Percentiles rank a stretch among this genome's conserved stretches.
phyloP scores from a whole-genome alignment of 805 yeast genomes.

The Lipomyces kockii region DNA sequence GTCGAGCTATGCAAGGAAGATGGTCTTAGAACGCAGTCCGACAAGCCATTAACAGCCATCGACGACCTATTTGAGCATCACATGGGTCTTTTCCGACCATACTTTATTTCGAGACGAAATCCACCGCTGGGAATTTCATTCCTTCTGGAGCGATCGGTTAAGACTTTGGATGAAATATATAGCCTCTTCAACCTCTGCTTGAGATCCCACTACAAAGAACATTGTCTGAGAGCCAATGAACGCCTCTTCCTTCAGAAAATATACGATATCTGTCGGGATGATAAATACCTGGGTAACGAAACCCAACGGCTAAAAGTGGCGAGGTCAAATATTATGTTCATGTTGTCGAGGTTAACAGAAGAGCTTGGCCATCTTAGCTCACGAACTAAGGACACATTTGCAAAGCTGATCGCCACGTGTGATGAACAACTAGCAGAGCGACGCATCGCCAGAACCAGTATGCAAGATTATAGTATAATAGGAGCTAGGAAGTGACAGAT shows the following conservation, averaged over 20 bases:
- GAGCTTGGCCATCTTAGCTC: conserved; percentile 1
- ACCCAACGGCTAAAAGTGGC: conserved; percentile 3
- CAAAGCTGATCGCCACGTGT: neutral
- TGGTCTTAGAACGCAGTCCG: neutral
- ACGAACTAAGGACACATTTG: neutral
- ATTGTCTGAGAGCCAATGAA: neutral
- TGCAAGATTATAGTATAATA: neutral
- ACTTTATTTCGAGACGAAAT: conserved; percentile 9
- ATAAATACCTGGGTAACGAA: conserved; percentile 2
- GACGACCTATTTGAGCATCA: neutral
- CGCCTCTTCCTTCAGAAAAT: conserved; percentile 1
- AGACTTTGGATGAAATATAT: conserved; percentile 23
- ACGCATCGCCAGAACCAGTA: neutral
- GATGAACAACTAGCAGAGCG: neutral
- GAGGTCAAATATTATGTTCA: neutral
- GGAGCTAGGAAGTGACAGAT: neutral
- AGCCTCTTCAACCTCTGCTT: conserved; percentile 10
- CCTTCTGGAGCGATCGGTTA: conserved; percentile 3
- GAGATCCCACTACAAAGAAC: neutral
- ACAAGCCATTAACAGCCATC: neutral
- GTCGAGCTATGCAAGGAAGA: neutral
- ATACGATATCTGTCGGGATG: neutral
- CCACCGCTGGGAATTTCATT: neutral
- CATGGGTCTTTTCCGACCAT: conserved; percentile 26
- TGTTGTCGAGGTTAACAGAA: neutral